A percentile compares a stretch with the other conserved stretches of the same genome.
These are phyloP conservation scores for Huntiella bhutanensis DNA, from an alignment of 2,329 filamentous ascomycete genomes.

Conservation along the genomic window DNA sequence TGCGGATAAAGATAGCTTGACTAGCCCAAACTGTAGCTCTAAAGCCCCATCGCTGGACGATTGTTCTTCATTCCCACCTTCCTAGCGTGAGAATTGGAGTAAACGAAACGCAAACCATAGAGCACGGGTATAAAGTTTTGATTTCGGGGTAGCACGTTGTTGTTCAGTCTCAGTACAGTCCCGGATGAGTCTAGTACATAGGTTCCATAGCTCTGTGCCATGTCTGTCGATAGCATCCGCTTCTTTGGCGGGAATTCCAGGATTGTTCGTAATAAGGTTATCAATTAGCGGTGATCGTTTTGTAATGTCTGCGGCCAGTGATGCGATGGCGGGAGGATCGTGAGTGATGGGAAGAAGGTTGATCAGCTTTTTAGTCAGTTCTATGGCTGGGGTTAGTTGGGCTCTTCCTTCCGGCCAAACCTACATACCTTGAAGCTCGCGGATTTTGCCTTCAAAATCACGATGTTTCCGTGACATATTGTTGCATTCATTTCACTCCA, in stretches of 20 bases:
- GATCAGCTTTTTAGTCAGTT: background rate
- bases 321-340: slow-evolving; percentile 13
- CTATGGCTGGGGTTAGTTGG: background rate
- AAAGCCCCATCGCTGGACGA: slow-evolving; percentile 13
- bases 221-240: slow-evolving; percentile 30
- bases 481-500: too few species aligned
- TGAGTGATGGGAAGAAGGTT: slow-evolving; percentile 11
- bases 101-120: slow-evolving; percentile 46
- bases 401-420: too few species aligned
- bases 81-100: slow-evolving; percentile 33
- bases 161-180: slow-evolving; percentile 36
- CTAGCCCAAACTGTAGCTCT: slow-evolving; percentile 32
- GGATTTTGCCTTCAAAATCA: too few species aligned
- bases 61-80: slow-evolving; percentile 17
- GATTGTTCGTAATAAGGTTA: slow-evolving; percentile 6
- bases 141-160: slow-evolving; percentile 15
- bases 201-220: slow-evolving; percentile 48
- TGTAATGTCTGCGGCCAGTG: slow-evolving; percentile 17
- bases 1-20: slow-evolving; percentile 50
- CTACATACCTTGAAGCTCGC: too few species aligned
- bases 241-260: background rate
- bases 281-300: slow-evolving; percentile 15
- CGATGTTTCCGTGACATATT: too few species aligned
- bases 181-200: slow-evolving; percentile 34
- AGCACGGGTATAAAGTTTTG: slow-evolving; percentile 21